phyloP scores from a whole-genome alignment of 108 stramenopile species.

The Aureococcus anophagefferens region DNA sequence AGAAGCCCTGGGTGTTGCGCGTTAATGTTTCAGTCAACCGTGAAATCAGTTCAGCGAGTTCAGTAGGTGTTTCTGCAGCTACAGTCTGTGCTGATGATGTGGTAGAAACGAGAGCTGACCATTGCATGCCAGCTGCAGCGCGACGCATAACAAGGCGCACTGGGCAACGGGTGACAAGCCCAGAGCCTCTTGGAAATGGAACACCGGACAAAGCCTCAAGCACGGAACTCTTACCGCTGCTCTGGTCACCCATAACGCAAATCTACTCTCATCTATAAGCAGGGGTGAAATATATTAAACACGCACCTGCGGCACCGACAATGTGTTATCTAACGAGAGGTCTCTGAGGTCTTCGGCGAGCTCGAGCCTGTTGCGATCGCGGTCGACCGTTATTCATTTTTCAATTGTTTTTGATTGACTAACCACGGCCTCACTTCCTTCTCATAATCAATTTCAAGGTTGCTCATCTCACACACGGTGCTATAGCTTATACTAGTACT shows the following conservation, averaged over 20 bases:
- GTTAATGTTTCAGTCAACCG: neutral
- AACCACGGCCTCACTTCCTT: too few relatives aligned
- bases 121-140: neutral
- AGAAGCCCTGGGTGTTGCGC: slow-evolving; percentile 7
- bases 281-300: neutral
- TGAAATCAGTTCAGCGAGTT: neutral
- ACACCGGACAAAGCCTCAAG: slow-evolving; percentile 33
- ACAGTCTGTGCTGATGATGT: neutral
- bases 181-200: slow-evolving; percentile 35
- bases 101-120: neutral
- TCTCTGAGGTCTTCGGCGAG: neutral
- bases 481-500: too few relatives aligned
- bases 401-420: too few relatives aligned
- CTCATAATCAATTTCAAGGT: too few relatives aligned
- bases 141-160: slow-evolving; percentile 32
- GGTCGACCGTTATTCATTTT: too few relatives aligned
- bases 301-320: neutral
- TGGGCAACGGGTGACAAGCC: slow-evolving; percentile 43
- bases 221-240: slow-evolving; percentile 39
- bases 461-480: too few relatives aligned
- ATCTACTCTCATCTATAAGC: neutral
- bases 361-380: neutral
- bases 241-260: slow-evolving; percentile 42
- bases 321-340: neutral
- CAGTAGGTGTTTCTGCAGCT: slow-evolving; percentile 8